Evolutionary conservation across 164 flowering plant species (phyloP), one percentile per base, ranked within the genome.

Genomic region (Amborella trichopoda): DNA sequence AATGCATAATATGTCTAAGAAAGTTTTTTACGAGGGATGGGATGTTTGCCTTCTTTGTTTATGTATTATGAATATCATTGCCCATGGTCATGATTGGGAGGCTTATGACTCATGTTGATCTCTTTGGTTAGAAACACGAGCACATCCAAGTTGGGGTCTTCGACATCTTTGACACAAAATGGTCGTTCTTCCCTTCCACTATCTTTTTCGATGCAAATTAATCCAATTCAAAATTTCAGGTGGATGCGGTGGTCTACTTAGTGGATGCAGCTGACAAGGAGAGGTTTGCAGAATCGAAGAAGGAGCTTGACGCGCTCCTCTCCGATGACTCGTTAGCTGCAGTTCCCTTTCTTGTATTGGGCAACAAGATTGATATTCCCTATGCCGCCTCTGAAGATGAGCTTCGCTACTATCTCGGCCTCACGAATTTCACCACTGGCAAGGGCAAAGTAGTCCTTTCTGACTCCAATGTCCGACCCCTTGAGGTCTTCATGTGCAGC

Each of bases 401-500:
- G 60, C 36, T 75, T n/a, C 69, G 71, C 1, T 70, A 58, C 50
- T 65, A 73, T 47, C 57, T 78, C 12, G 81, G 80, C 2, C 61
- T 76, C 36, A 59, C 57, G 49, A 67, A 65, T 58, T 67, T 78
- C 77, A 75, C 81, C 39, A 75, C 81, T n/a, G 84, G 81, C 17
- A 78, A 78, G 63, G 80, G 81, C 2, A 75, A 67, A 60, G 81
- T 78, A 11, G 68, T 51, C 54, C 61, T 75, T 23, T 48, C 57
- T 0, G 78, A 66, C 4, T 64, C 80, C 6, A 60, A 47, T 17
- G 72, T 76, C 10, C 69, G 81, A 4, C 77, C 79, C 1, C 62
- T 78, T 3, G 85, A 75, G 65, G 77, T 75, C 20, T 78, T 68
- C 72, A 75, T 78, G 85, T 78, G 85, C 67, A 78, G 85, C 55